Conservation (phyloP, 2,329 filamentous ascomycete species). For the Furcasterigmium furcatum region DNA sequence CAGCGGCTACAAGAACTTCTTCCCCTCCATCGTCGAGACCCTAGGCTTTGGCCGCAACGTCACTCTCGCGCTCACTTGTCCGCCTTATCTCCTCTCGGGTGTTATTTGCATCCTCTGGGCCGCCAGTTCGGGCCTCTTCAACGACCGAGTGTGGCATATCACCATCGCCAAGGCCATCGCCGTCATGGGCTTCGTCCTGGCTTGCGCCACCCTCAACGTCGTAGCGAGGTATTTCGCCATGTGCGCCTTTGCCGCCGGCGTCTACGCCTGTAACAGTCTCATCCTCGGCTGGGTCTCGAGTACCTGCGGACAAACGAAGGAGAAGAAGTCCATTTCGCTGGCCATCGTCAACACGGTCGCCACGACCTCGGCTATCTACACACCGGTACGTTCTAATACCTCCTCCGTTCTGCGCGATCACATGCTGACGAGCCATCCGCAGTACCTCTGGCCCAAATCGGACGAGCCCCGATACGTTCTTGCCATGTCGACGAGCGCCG, state of each 20-base stretch:
- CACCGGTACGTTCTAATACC: slow-evolving; percentile 8
- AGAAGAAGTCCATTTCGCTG: slow-evolving; percentile 39
- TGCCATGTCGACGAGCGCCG: slow-evolving; percentile 21
- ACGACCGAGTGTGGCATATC: slow-evolving; percentile 39
- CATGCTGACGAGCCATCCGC: background rate
- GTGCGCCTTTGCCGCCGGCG: slow-evolving; percentile 29
- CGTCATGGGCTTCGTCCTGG: slow-evolving; percentile 32
- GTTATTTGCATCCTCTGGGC: slow-evolving; percentile 34
- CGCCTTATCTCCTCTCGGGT: no score
- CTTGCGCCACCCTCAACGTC: slow-evolving; percentile 21
- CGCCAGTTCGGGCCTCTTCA: slow-evolving; percentile 34
- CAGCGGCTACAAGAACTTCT: slow-evolving; percentile 39
- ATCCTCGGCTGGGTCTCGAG: slow-evolving; percentile 37
- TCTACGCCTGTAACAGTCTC: slow-evolving; percentile 35
- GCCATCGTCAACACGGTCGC: slow-evolving; percentile 23
- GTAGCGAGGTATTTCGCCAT: slow-evolving; percentile 26
- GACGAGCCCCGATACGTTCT: slow-evolving; percentile 16
- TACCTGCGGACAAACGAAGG: slow-evolving; percentile 35
- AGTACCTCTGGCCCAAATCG: slow-evolving; percentile 5
- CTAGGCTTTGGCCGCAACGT: slow-evolving; percentile 28
- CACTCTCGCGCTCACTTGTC: slow-evolving; percentile 41
- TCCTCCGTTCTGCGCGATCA: no score
- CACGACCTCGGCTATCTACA: slow-evolving; percentile 11
- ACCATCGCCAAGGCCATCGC: slow-evolving; percentile 31
- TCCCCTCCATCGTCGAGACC: slow-evolving; percentile 30